Evolutionary conservation across 2,329 filamentous ascomycete genomes (phyloP), one percentile per base, ranked within the genome.

Genomic region (Teratosphaeria destructans): DNA sequence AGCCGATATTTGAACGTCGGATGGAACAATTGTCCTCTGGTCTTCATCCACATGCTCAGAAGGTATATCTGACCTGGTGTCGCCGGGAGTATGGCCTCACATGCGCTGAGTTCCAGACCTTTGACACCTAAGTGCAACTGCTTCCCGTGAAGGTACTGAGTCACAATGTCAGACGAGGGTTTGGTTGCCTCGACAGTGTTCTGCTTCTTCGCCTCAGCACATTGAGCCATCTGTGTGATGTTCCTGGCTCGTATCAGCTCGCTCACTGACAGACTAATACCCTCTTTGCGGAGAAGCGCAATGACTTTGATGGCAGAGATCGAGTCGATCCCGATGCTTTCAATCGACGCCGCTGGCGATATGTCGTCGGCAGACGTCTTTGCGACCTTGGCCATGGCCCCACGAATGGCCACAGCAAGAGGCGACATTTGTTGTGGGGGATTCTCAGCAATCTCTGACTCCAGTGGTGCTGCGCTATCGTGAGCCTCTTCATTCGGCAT

Each of bases 281-380:
- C 82, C 52, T 79, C 74, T 64, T 82, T 87, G 52, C 83, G 85
- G 3, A 96, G 76, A 7, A 91, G 77, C 0, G 86, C 82, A 8
- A 85, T 84, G 3, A 91, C 85, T 68, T 94, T 95, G 75, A 96
- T 94, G 1, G 90, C 87, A 63, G 87, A 93, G 71, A 96, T 95
- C 0, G 92, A 96, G 71, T 96, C 92, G 1, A 96, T 82, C 0
- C 92, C 92, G 1, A 96, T 79, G 63, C 94, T 86, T 72, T 94
- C 95, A 12, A 96, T 82, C 0, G 82, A 89, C 56, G 85, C 82
- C 0, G 79, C 76, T 59, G 79, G 79, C 2, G 75, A 73, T 57
- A 96, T 88, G 1, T 83, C 77, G 0, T 77, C 69, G 19, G 78
- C 73, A 0, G 85, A 76, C 0, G 87, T 73, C 16, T 81, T 82